Conservation (phyloP, 805 yeast genomes). For the Barnettozyma pratensis region DNA sequence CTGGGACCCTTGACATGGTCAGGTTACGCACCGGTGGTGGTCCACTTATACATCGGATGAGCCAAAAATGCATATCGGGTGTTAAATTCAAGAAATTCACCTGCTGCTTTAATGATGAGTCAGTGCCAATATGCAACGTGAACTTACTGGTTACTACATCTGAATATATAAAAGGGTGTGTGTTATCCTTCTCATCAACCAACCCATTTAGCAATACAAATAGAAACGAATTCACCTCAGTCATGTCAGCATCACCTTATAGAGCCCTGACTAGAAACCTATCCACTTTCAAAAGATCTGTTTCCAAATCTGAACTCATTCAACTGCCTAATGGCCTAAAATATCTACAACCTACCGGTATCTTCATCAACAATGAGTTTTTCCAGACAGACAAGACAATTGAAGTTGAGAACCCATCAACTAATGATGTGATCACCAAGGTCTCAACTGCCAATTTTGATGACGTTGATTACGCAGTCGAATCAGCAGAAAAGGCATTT, state of each 20-base stretch:
- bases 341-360: constrained; percentile 79
- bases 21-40: too few species aligned
- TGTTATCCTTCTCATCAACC: too few species aligned
- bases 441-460: constrained; percentile 54
- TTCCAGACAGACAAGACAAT: constrained; percentile 52
- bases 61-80: too few species aligned
- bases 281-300: constrained; percentile 18
- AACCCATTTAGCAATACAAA: too few species aligned
- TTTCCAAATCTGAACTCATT: constrained; percentile 34
- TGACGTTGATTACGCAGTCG: constrained; percentile 67
- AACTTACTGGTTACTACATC: too few species aligned
- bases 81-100: too few species aligned
- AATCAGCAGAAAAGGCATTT: constrained; percentile 62
- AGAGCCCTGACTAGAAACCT: constrained; percentile 3
- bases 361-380: constrained; percentile 84
- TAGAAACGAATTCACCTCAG: too few species aligned
- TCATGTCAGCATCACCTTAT: background rate
- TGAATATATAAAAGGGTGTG: too few species aligned
- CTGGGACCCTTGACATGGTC: too few species aligned
- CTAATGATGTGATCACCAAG: constrained; percentile 53
- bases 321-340: constrained; percentile 59
- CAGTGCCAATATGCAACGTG: too few species aligned
- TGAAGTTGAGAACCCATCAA: constrained; percentile 50
- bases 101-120: too few species aligned
- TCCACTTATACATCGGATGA: too few species aligned